These are phyloP conservation scores for Exophiala sp. DNA, from an alignment of 2,329 filamentous ascomycete species.

Conservation along the genomic window DNA sequence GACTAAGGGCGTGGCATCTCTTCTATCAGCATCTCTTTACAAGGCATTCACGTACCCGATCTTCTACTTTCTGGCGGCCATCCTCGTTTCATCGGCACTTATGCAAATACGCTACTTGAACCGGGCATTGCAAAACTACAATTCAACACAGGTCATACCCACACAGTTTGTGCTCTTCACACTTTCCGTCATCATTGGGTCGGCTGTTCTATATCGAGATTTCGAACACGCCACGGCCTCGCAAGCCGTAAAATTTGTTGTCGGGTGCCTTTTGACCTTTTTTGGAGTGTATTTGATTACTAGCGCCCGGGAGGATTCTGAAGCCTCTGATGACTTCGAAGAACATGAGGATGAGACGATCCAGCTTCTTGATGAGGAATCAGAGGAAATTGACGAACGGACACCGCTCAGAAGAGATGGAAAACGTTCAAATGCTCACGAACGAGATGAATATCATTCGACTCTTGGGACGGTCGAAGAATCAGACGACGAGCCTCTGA, in stretches of 20 bases:
- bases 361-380: constrained; percentile 38
- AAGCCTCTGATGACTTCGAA: constrained; percentile 62
- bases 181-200: constrained; percentile 89
- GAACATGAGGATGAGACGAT: constrained; percentile 56
- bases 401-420: constrained; percentile 19
- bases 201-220: constrained; percentile 87
- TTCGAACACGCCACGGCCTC: constrained; percentile 77
- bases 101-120: constrained; percentile 99
- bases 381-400: constrained; percentile 28
- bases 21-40: constrained; percentile 87
- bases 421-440: not conserved
- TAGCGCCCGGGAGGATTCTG: constrained; percentile 64
- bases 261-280: constrained; percentile 88
- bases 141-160: constrained; percentile 96
- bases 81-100: constrained; percentile 79
- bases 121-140: constrained; percentile 82
- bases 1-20: constrained; percentile 92
- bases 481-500: constrained; percentile 5
- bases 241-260: constrained; percentile 79
- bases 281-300: constrained; percentile 97
- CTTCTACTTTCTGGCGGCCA: constrained; percentile 76
- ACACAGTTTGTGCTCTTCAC: constrained; percentile 98
- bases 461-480: constrained; percentile 2
- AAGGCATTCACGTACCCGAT: constrained; percentile 87
- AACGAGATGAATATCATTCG: not conserved